Evolutionary conservation across 306 rosid genomes (phyloP).

Genomic region (Rubus idaeus): DNA sequence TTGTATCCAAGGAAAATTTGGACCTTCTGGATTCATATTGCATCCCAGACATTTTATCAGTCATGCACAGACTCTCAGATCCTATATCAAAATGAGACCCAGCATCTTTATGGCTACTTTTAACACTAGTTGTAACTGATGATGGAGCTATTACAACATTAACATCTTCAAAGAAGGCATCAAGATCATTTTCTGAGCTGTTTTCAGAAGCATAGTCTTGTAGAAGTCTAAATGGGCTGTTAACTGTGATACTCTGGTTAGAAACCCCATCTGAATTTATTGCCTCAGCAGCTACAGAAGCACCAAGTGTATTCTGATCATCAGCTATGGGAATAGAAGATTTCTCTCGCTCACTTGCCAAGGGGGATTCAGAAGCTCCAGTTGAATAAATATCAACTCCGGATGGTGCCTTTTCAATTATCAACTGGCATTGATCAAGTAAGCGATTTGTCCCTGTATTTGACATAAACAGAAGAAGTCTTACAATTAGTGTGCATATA

Average conservation of each 20-base stretch:
- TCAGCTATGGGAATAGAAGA: conserved; percentile 26
- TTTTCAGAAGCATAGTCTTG: conserved; percentile 89
- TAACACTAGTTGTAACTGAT: conserved; percentile 33
- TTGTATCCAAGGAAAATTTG: conserved; percentile 31
- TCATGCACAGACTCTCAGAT: conserved; percentile 28
- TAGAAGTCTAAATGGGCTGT: conserved; percentile 72
- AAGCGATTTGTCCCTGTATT: conserved; percentile 41
- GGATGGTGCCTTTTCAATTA: conserved; percentile 30
- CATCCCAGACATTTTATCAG: conserved; percentile 30
- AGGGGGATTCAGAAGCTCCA: conserved; percentile 35
- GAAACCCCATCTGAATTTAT: conserved; percentile 29
- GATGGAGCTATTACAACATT: conserved; percentile 32
- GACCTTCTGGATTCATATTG: conserved; percentile 32
- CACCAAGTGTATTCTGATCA: conserved; percentile 23
- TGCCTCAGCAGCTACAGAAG: conserved; percentile 39
- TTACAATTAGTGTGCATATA: too few relatives aligned
- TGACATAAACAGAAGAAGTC: conserved; percentile 10
- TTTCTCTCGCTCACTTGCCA: conserved; percentile 29
- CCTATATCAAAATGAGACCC: conserved; percentile 34
- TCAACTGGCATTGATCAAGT: conserved; percentile 29
- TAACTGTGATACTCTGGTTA: conserved; percentile 37
- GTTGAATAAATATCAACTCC: conserved; percentile 32
- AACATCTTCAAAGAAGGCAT: conserved; percentile 33
- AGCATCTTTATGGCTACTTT: conserved; percentile 32
- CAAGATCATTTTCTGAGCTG: conserved; percentile 56